Evolutionary conservation across 2,329 filamentous ascomycete genomes (phyloP), one percentile per base, ranked within the genome.

Genomic region (Talaromyces rugulosus): DNA sequence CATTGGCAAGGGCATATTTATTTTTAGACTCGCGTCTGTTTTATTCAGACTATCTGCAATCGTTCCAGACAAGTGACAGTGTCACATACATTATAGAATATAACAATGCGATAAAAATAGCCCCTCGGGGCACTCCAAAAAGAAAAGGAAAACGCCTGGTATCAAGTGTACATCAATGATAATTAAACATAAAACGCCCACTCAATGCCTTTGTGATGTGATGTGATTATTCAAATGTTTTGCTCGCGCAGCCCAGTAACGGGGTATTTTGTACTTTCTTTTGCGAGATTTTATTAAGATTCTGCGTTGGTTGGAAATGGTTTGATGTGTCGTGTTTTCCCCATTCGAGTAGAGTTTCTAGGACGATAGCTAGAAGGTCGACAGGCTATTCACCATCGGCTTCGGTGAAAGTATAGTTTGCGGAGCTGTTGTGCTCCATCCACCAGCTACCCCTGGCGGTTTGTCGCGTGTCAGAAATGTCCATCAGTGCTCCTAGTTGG

Each of bases 131-230:
- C n/a, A 14, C 23, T 27, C 23, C 9, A 30, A 23, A 16, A 23
- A 23, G 23, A 16, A 8, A 47, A 23, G n/a, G 16, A 58, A 36
- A 23, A 30, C 62, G 16, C 44, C 44, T 47, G 44, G 44, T 47
- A 47, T 47, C 44, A 47, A 47, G n/a, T 47, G 18, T 47, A 47
- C 11, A 27, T 27, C 18, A 47, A 27, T 27, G 23, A 18, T 14
- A 47, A 47, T 4, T 9, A 27, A 47, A 47, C 18, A 47, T n/a
- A 67, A 69, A 34, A 47, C 23, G 44, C 44, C 44, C 18, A 12
- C 23, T 47, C 18, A 27, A 47, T 47, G 44, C 44, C 44, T 47
- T 23, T 47, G 40, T n/a, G 23, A 33, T 33, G 31, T 9, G 31
- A 23, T 40, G 12, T 40, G 36, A 40, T 40, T 40, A 40, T 7